Conservation (phyloP, 805 yeast genomes). For the Lipomyces orientalis region DNA sequence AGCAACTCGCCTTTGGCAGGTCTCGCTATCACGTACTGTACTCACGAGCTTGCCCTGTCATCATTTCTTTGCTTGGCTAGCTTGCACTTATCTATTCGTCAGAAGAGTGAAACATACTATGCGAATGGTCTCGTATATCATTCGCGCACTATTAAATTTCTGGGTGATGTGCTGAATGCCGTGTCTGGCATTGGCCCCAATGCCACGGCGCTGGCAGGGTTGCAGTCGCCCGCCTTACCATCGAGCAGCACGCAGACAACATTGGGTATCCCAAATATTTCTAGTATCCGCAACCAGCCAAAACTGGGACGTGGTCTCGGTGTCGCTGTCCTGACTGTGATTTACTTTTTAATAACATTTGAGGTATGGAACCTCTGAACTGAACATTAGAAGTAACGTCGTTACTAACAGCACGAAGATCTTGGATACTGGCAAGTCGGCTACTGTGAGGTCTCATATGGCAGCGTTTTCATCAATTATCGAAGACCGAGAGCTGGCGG, state of each 20-base stretch:
- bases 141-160: constrained; percentile 25
- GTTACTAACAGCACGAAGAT: constrained; percentile 2
- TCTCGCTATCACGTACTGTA: constrained; percentile 34
- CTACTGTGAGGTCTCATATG: constrained; percentile 34
- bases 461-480: constrained; percentile 34
- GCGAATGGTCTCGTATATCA: constrained; percentile 32
- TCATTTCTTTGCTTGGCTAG: constrained; percentile 31
- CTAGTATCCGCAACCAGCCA: constrained; percentile 20
- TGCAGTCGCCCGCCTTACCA: neutral
- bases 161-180: constrained; percentile 26
- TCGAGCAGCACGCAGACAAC: neutral
- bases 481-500: constrained; percentile 32
- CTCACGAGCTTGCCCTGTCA: constrained; percentile 33
- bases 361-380: constrained; percentile 16
- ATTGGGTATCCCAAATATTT: constrained; percentile 10
- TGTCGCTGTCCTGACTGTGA: constrained; percentile 32
- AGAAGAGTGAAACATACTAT: constrained; percentile 24
- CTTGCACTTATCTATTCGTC: constrained; percentile 24
- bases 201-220: neutral
- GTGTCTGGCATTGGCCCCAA: constrained; percentile 17
- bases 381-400: neutral
- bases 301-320: constrained; percentile 30
- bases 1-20: constrained; percentile 32
- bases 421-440: constrained; percentile 30
- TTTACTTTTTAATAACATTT: constrained; percentile 30